phyloP scores from a whole-genome alignment of 2,329 filamentous ascomycete species.

The Hypoxylon sp. region DNA sequence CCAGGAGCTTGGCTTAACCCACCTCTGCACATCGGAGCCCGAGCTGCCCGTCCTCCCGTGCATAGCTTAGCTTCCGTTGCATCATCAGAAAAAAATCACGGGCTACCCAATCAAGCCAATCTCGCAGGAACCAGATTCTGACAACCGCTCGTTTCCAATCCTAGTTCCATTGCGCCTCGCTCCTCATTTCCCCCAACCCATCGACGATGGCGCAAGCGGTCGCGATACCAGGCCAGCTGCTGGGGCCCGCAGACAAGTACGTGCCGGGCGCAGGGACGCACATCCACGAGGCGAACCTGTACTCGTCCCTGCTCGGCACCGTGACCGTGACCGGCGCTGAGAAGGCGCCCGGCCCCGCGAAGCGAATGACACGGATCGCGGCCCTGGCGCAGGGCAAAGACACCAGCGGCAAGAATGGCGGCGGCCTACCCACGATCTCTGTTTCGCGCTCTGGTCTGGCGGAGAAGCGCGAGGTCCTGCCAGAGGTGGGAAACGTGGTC shows the following conservation, averaged over 20 bases:
- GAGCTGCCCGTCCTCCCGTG: conserved; percentile 17
- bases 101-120: conserved; percentile 11
- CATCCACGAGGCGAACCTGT: conserved; percentile 78
- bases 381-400: conserved; percentile 50
- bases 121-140: conserved; percentile 3
- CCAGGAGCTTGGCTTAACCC: conserved; percentile 17
- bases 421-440: conserved; percentile 65
- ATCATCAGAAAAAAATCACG: conserved; percentile 33
- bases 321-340: conserved; percentile 64
- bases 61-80: too few relatives aligned
- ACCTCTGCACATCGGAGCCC: conserved; percentile 26
- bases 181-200: not conserved
- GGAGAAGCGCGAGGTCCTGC: conserved; percentile 77
- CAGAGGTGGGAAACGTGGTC: conserved; percentile 83
- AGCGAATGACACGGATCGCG: conserved; percentile 70
- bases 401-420: conserved; percentile 16
- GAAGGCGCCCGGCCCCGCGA: conserved; percentile 63
- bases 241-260: conserved; percentile 77
- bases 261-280: conserved; percentile 86
- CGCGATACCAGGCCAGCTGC: conserved; percentile 83
- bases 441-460: conserved; percentile 60
- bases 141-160: not conserved
- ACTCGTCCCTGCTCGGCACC: conserved; percentile 84
- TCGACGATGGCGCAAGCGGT: conserved; percentile 56
- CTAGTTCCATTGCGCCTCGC: not conserved